These are phyloP conservation scores for Podospora tetraspora DNA, from an alignment of 495 filamentous ascomycete species.

Conservation along the genomic window DNA sequence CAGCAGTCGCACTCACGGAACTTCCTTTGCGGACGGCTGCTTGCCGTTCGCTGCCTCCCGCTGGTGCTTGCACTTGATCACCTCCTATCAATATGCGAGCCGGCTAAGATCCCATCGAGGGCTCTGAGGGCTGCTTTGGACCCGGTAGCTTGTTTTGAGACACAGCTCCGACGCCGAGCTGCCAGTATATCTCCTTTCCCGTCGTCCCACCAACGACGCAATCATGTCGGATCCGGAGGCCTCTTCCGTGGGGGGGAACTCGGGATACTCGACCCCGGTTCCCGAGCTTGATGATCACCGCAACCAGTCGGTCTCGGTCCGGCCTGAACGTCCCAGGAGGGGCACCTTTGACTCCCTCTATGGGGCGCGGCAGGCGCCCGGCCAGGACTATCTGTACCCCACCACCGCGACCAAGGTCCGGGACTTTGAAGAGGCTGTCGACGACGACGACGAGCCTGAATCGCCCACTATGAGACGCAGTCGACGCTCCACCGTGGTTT, in stretches of 20 bases:
- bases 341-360: slow-evolving; percentile 51
- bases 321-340: slow-evolving; percentile 48
- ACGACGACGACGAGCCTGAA: slow-evolving; percentile 67
- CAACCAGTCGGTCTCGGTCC: slow-evolving; percentile 63
- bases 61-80: slow-evolving; percentile 28
- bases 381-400: slow-evolving; percentile 25
- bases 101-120: slow-evolving; percentile 23
- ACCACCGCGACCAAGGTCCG: slow-evolving; percentile 31
- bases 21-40: slow-evolving; percentile 33
- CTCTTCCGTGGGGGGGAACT: slow-evolving; percentile 30
- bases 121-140: slow-evolving; percentile 25
- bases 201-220: background rate
- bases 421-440: slow-evolving; percentile 69
- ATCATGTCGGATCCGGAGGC: slow-evolving; percentile 58
- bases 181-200: slow-evolving; percentile 1
- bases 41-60: slow-evolving; percentile 38
- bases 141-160: slow-evolving; percentile 10
- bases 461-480: slow-evolving; percentile 35
- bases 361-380: slow-evolving; percentile 40
- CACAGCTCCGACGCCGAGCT: background rate
- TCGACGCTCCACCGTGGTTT: slow-evolving; percentile 45
- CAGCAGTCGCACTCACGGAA: slow-evolving; percentile 11
- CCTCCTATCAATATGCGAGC: slow-evolving; percentile 29
- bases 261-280: slow-evolving; percentile 67
- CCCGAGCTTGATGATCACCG: slow-evolving; percentile 93